Evolutionary conservation across 331 rosid species (phyloP), one percentile per base, ranked within the genome.

Genomic region (Malus hybrid): DNA sequence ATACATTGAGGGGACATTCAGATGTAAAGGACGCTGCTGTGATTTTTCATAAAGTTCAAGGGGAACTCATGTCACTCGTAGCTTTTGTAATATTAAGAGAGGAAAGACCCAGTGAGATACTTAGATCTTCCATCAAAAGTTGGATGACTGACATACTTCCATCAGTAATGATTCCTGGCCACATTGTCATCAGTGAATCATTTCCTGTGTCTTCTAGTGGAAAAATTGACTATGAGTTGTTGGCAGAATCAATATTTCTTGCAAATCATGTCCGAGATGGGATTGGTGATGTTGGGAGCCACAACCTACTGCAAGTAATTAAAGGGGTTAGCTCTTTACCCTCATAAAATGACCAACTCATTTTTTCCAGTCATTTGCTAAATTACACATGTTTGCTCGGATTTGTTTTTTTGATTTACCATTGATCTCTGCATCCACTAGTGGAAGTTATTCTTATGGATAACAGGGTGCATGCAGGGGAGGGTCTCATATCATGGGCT

Each of bases 91-190:
- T 90, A 71, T 80, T 90, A 69, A 84, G 85, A 79, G 82, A 87
- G 66, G 89, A 78, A 78, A 80, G 42, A 76, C 54, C 71, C 63
- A 84, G 79, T 44, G 89, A 87, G 48, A 76, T 67, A 71, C 82
- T 87, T 77, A 79, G 72, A 76, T 88, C 93, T 70, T 77, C 78
- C 69, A 74, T 91, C 70, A 83, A 87, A 80, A 84, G 86, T 82
- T 93, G 97, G 97, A 82, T 93, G 95, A 57, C 80, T 48, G 81
- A 83, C 62, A 91, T 78, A 84, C 87, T 93, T 83, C 86, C 93
- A 19, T 79, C 76, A 31, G 86, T 76, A 52, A 80, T 88, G 83
- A 72, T 91, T 85, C 98, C 98, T 50, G 81, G 82, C 44, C 75
- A 46, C 60, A 81, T 86, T 82, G 74, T 84, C 83, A 80, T 86